Evolutionary conservation across 1,284 basidiomycete genomes (phyloP), one percentile per base, ranked within the genome.

Genomic region (Termitomyces sp.): DNA sequence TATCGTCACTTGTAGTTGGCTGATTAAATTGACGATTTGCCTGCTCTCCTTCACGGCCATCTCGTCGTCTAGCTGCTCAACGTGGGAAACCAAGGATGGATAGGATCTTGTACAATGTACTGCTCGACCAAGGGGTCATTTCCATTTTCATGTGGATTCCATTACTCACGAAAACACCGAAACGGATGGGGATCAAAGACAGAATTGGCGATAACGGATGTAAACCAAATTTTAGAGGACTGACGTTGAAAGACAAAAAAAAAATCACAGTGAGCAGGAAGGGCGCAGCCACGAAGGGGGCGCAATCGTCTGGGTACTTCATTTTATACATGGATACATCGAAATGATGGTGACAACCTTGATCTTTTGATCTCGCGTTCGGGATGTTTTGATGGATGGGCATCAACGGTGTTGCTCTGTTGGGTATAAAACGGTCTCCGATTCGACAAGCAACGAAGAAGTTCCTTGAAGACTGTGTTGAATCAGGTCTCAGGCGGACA

Each of bases 141-240:
- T 40, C 40, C 26, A 8, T 19, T 15, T 26, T 1, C 13, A 5
- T 12, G 5, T 21, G 3, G 26, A 19, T 40, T 31, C 42, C 13
- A 47, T 15, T 34, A 73, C 75, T 72, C 59, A 84, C 72, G 67
- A 84, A 81, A 44, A 83, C 81, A 56, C 79, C 82, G 39, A 79
- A 68, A 54, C 82, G 74, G 62, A 85, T 79, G 39, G 83, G 80
- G 59, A 85, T 74, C 81, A 84, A 68, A 76, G 82, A 67, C 79
- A 83, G 68, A 83, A 85, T 56, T 66, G 75, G 52, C 72, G 73
- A 24, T 73, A 73, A 49, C 69, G 73, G 60, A 74, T 68, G 64
- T 70, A 68, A 55, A 58, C 64, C 71, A 73, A 71, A 56, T 64
- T 68, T 43, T 62, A 56, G 49, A 59, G 47, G 59, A 55, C 58